phyloP scores from a whole-genome alignment of 441 rosid genomes.

The Arabidopsis lyrata region DNA sequence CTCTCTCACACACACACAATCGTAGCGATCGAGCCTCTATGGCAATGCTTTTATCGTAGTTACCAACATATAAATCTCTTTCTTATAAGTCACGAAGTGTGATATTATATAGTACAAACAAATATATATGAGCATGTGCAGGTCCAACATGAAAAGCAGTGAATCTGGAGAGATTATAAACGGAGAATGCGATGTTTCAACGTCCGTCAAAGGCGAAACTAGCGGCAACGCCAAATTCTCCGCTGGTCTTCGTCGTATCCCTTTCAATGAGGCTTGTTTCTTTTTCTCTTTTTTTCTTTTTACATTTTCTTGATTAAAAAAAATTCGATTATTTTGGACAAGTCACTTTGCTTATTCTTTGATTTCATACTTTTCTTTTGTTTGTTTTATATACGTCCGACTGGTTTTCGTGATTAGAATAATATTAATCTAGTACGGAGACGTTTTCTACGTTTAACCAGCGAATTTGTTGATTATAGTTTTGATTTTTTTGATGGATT shows the following conservation, averaged over 20 bases:
- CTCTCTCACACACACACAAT: slow-evolving; percentile 10
- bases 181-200: slow-evolving; percentile 41
- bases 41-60: slow-evolving; percentile 23
- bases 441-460: too few species aligned
- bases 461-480: not conserved
- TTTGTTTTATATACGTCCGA: too few species aligned
- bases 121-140: slow-evolving; percentile 39
- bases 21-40: slow-evolving; percentile 23
- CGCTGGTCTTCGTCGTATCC: slow-evolving; percentile 44
- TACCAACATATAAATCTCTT: slow-evolving; percentile 18
- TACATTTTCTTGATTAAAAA: not conserved
- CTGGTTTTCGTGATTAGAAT: too few species aligned
- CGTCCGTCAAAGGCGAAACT: slow-evolving; percentile 42
- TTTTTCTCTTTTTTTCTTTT: not conserved
- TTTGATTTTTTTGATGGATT: slow-evolving; percentile 15
- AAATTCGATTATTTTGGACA: not conserved
- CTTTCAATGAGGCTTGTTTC: slow-evolving; percentile 45
- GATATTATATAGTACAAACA: slow-evolving; percentile 1
- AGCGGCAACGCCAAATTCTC: slow-evolving; percentile 33
- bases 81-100: slow-evolving; percentile 29
- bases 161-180: slow-evolving; percentile 41
- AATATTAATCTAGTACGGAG: too few species aligned
- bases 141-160: slow-evolving; percentile 36
- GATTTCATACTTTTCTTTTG: too few species aligned
- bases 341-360: not conserved